Conservation (phyloP, 2,329 filamentous ascomycete species). For the Fusarium pininemorale region DNA sequence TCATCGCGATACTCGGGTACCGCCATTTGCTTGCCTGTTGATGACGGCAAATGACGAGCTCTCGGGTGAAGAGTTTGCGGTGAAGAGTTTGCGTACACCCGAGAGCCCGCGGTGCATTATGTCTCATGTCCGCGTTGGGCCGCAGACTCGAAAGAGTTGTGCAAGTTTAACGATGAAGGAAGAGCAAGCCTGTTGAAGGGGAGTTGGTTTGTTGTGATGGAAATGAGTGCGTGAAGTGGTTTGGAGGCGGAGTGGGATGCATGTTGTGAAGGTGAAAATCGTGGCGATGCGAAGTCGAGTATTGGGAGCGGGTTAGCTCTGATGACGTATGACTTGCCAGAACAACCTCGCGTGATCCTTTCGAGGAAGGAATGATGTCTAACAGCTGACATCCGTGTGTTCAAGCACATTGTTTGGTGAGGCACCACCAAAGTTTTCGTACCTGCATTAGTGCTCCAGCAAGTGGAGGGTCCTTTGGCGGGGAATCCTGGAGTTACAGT, state of each 20-base stretch:
- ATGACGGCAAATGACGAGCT: neutral
- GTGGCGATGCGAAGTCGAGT: neutral
- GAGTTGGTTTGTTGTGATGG: neutral
- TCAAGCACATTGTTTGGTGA: neutral
- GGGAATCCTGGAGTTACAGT: neutral
- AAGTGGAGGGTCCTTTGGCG: neutral
- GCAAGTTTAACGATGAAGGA: neutral
- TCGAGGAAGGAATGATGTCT: neutral
- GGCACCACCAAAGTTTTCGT: neutral
- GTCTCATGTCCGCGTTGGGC: neutral
- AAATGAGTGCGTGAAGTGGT: neutral
- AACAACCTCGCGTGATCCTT: neutral
- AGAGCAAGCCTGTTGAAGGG: neutral
- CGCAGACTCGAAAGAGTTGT: neutral
- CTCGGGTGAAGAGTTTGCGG: neutral
- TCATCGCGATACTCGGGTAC: neutral
- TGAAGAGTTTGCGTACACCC: neutral
- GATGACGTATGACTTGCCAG: neutral
- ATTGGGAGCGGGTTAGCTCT: neutral
- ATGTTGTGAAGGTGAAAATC: neutral
- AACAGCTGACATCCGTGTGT: too few species aligned
- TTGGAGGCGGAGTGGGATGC: neutral
- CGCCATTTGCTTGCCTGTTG: neutral
- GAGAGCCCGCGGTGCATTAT: neutral
- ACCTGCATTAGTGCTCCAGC: neutral